These are phyloP conservation scores for Vanrija sp. DNA, from an alignment of 1,284 basidiomycete genomes.

Conservation along the genomic window DNA sequence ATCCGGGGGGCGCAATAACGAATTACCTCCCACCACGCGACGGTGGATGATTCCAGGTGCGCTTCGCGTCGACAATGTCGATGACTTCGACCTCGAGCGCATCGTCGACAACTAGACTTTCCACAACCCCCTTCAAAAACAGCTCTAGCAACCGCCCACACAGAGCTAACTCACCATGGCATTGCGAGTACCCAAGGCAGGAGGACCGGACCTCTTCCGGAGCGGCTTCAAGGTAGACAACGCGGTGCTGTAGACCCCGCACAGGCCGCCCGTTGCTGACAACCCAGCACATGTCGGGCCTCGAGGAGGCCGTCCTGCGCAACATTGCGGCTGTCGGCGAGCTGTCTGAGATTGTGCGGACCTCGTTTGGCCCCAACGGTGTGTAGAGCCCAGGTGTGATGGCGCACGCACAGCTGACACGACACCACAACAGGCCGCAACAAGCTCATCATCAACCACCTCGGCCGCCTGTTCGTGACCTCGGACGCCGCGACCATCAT, in stretches of 20 bases:
- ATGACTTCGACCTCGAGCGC: background rate
- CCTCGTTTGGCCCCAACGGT: slow-evolving; percentile 95
- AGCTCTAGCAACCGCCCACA: background rate
- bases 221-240: slow-evolving; percentile 77
- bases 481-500: slow-evolving; percentile 99
- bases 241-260: background rate
- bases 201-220: slow-evolving; percentile 83
- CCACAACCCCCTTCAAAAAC: background rate
- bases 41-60: background rate
- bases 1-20: background rate
- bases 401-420: background rate
- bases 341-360: slow-evolving; percentile 90
- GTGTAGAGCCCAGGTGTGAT: slow-evolving; percentile 35
- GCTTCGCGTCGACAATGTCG: background rate
- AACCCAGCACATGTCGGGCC: slow-evolving; percentile 71
- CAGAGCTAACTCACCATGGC: slow-evolving; percentile 59
- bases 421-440: slow-evolving; percentile 64
- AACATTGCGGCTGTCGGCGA: slow-evolving; percentile 96
- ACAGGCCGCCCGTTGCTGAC: background rate
- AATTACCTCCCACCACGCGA: background rate
- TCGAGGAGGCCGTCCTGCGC: slow-evolving; percentile 88
- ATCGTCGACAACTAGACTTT: background rate
- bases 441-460: slow-evolving; percentile 94
- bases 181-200: slow-evolving; percentile 88
- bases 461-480: slow-evolving; percentile 93